Percentiles rank a stretch among this genome's conserved stretches.
These are phyloP conservation scores for Triticum monococcum DNA, from an alignment of 176 grass and related monocot genomes.

Conservation along the genomic window DNA sequence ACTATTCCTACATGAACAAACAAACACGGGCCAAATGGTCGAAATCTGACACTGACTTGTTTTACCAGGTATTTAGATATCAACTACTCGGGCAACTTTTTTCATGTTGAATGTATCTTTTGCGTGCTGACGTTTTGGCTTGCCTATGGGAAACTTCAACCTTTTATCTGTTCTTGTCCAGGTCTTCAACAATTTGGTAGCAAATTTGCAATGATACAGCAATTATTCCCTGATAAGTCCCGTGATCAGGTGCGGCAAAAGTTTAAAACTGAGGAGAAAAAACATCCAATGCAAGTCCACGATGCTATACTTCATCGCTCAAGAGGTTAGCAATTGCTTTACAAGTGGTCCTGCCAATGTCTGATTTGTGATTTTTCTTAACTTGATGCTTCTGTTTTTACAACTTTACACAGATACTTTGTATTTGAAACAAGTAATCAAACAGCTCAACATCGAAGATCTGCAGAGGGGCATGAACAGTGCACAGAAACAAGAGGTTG, in stretches of 20 bases:
- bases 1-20: conserved; percentile 77
- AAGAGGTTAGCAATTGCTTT: conserved; percentile 41
- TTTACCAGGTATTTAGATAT: conserved; percentile 74
- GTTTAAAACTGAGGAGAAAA: conserved; percentile 84
- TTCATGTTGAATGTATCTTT: not conserved
- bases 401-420: conserved; percentile 52
- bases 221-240: conserved; percentile 69
- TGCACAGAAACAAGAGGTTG: conserved; percentile 14
- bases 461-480: conserved; percentile 9
- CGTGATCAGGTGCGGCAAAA: conserved; percentile 68
- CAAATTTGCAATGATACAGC: conserved; percentile 87
- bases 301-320: conserved; percentile 68
- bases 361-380: not conserved
- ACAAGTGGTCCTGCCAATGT: not conserved
- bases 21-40: conserved; percentile 53
- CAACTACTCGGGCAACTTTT: not conserved
- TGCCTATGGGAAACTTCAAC: not conserved
- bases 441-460: conserved; percentile 57
- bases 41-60: conserved; percentile 70
- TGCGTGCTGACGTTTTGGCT: not conserved
- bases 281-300: conserved; percentile 54
- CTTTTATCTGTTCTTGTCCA: conserved; percentile 31
- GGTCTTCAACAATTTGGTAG: conserved; percentile 85
- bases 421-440: conserved; percentile 77
- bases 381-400: conserved; percentile 5